These are phyloP conservation scores for Primulina eburnea DNA, from an alignment of 257 asterid genomes.

Conservation along the genomic window DNA sequence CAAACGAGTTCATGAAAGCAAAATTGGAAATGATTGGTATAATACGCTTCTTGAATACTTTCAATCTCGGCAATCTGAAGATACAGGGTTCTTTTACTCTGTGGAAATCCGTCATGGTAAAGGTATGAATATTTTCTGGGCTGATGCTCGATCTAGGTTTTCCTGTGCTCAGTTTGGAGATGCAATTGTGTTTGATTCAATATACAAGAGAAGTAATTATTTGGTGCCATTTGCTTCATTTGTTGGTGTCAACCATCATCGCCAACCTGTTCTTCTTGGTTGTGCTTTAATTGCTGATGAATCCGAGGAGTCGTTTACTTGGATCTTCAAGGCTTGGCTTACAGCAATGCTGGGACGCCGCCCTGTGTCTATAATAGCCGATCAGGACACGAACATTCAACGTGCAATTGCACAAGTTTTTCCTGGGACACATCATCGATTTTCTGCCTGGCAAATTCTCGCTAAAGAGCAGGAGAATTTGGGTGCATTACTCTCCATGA, in stretches of 20 bases:
- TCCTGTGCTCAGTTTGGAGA: conserved; percentile 88
- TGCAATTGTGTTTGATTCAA: conserved; percentile 70
- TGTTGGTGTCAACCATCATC: conserved; percentile 87
- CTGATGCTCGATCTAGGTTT: conserved; percentile 80
- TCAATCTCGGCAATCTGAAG: conserved; percentile 80
- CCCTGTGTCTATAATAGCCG: conserved; percentile 83
- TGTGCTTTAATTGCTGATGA: conserved; percentile 89
- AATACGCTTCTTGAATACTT: conserved; percentile 71
- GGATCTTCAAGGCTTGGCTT: conserved; percentile 82
- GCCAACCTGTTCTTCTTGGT: conserved; percentile 86
- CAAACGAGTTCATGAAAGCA: conserved; percentile 50
- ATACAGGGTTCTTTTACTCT: conserved; percentile 85
- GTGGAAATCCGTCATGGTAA: conserved; percentile 75
- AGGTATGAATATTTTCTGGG: conserved; percentile 76
- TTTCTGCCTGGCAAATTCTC: conserved; percentile 47
- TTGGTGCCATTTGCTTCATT: conserved; percentile 77
- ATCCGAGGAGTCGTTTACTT: conserved; percentile 83
- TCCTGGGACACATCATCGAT: conserved; percentile 47
- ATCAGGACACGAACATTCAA: conserved; percentile 66
- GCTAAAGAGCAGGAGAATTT: conserved; percentile 40
- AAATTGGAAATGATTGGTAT: conserved; percentile 64
- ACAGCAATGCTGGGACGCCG: conserved; percentile 73
- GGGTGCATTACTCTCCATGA: conserved; percentile 53
- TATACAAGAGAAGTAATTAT: conserved; percentile 60
- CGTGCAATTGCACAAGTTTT: conserved; percentile 46